Evolutionary conservation across 495 filamentous ascomycete species (phyloP), one percentile per base, ranked within the genome.

Genomic region (Bathelium albidoporum): DNA sequence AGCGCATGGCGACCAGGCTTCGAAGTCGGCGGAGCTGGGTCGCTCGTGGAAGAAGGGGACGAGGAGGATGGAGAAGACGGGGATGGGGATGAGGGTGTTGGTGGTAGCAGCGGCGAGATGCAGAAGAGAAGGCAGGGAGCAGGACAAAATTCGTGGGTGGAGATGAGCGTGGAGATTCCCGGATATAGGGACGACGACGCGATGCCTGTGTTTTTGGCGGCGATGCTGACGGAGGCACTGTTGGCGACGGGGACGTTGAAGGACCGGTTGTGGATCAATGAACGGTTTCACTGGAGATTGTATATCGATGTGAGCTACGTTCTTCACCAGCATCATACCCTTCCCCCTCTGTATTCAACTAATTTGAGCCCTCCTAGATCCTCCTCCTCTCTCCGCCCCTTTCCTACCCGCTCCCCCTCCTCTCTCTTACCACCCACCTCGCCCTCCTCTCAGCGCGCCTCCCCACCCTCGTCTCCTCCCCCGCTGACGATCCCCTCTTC

Each of bases 401-500:
- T 20, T 91, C 90, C 32, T 96, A 96, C 70, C 94, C 94, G 0
- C 84, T 96, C 16, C 93, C 95, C 1, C 85, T 97, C 9, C 85
- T 97, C 39, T 94, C 89, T 34, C 82, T 97, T 36, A 95, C 94
- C 1, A 95, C 90, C 1, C 91, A 97, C 74, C 88, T 99, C 64
- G 94, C 94, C n/a, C 89, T 99, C 32, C 85, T 96, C 58, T 84
- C 87, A 44, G 90, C 93, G 7, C 87, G 88, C 62, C 83, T 97
- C 1, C 94, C 94, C 20, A 82, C 85, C 32, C 78, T 95, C 26
- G 88, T 89, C 71, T 95, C 90, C 26, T 85, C 91, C 70, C 80
- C 80, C 61, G 91, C 95, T 72, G 94, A 99, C 76, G 95, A 99
- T 70, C 95, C 95, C 1, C 85, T 96, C 69, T 97, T 99, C 79